These are phyloP conservation scores for Phytophthora syringae DNA, from an alignment of 352 stramenopile genomes.

Conservation along the genomic window DNA sequence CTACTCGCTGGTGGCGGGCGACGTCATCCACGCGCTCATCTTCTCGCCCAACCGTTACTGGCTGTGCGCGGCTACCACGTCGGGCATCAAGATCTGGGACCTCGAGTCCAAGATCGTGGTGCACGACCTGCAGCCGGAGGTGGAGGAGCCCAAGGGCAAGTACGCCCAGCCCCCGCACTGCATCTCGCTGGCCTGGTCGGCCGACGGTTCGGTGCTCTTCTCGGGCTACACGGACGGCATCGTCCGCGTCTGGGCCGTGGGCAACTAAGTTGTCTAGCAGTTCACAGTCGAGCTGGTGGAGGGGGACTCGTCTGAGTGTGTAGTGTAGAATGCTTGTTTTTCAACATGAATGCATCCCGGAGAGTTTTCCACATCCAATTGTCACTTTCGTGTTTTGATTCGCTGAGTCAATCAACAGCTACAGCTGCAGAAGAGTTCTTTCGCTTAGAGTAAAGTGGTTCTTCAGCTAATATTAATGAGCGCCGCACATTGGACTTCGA, in stretches of 20 bases:
- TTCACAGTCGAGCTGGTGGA: constrained; percentile 15
- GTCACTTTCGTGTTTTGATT: too few species aligned
- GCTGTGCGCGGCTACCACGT: constrained; percentile 98
- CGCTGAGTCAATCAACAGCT: too few species aligned
- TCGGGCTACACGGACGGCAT: constrained; percentile 99
- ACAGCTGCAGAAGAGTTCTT: too few species aligned
- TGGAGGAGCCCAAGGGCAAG: constrained; percentile 92
- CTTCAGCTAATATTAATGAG: too few species aligned
- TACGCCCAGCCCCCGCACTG: constrained; percentile 95
- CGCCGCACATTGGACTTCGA: too few species aligned
- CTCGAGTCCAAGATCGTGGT: neutral
- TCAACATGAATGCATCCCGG: constrained; percentile 38
- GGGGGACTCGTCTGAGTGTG: constrained; percentile 11
- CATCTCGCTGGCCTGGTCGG: constrained; percentile 98
- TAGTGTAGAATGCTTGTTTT: constrained; percentile 27
- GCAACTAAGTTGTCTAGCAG: constrained; percentile 67
- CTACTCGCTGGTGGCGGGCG: constrained; percentile 98
- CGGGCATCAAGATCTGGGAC: constrained; percentile 99
- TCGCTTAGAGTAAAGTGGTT: too few species aligned
- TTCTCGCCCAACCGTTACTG: constrained; percentile 99
- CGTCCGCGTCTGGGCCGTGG: constrained; percentile 95
- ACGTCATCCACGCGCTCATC: constrained; percentile 97
- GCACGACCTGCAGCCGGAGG: constrained; percentile 86
- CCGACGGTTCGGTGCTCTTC: constrained; percentile 98
- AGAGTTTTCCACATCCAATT: constrained; percentile 33